Base-by-base conservation (phyloP, 495 filamentous ascomycete genomes). In the Penicillium flavigenum region DNA sequence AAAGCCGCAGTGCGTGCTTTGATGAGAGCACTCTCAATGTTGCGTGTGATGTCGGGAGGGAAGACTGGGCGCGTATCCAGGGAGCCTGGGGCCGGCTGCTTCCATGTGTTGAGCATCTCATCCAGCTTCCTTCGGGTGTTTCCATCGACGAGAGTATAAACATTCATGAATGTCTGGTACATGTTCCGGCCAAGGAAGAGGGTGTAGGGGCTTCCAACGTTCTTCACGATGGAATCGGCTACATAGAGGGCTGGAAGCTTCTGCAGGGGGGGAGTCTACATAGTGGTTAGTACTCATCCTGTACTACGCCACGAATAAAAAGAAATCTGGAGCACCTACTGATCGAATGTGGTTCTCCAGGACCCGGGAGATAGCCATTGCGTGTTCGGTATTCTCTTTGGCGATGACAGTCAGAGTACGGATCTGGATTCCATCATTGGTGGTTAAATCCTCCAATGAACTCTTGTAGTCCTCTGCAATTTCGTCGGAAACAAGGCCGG, bases 41-140 rank as follows among this genome's bases (percentile, higher is more conserved):
- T 87, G 38, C 89, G 82, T 38, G 91, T 95, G 42, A 88, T 80
- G 24, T 97, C 91, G 12, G 81, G 77, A 16, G 90, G 84, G 70
- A 98, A 98, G 50, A 98, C 93, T 2, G 94, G 93, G 60, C 88
- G 81, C 2, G 84, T 83, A 63, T 95, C 91, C 52, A 93, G 80
- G 12, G 94, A 96, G 19, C 92, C 94, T 0, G 92, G 90, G 4
- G 96, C 90, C 17, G 95, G 90, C 68, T 96, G 89, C 71, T 96
- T 98, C 94, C 94, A 98, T 0, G 94, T 98, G 75, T 90, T 92
- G 49, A 98, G 81, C 89, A 98, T 92, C 72, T 95, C 92, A 58
- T 98, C 93, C 77, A 98, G 85, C 73, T 94, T 93, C 54, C 86
- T 82, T 63, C 94, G 82, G n/a, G 89, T 90, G 41, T 78, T 76